Evolutionary conservation across 352 stramenopile genomes (phyloP).

Genomic region (Globisporangium emineosum): DNA sequence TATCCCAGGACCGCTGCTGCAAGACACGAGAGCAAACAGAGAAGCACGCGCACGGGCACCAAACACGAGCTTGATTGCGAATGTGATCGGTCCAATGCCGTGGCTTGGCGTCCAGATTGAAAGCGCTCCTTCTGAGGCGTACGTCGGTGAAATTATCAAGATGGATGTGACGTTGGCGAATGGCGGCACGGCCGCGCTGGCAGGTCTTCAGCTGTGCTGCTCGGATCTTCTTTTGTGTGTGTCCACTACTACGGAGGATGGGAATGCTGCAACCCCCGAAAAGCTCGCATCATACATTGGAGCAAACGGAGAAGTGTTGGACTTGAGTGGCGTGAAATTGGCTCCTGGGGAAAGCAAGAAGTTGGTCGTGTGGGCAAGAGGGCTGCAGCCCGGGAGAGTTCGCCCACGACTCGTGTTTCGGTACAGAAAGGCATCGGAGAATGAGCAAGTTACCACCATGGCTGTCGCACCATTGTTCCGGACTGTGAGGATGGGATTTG

Average conservation of each 20-base stretch:
- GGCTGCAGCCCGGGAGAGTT: slow-evolving; percentile 34
- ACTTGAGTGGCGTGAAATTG: slow-evolving; percentile 50
- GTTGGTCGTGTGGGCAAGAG: slow-evolving; percentile 54
- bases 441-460: slow-evolving; percentile 15
- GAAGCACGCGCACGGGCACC: slow-evolving; percentile 68
- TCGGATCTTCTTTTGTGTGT: slow-evolving; percentile 59
- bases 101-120: slow-evolving; percentile 78
- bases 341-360: slow-evolving; percentile 45
- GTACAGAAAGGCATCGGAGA: slow-evolving; percentile 35
- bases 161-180: slow-evolving; percentile 59
- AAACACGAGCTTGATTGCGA: slow-evolving; percentile 74
- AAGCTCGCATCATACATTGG: slow-evolving; percentile 55
- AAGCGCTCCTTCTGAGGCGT: slow-evolving; percentile 34
- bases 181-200: slow-evolving; percentile 43
- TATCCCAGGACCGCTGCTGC: slow-evolving; percentile 72
- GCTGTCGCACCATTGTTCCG: slow-evolving; percentile 24
- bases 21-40: slow-evolving; percentile 75
- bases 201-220: slow-evolving; percentile 60
- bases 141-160: slow-evolving; percentile 61
- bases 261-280: slow-evolving; percentile 1
- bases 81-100: slow-evolving; percentile 70
- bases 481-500: slow-evolving; percentile 55
- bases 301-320: slow-evolving; percentile 57
- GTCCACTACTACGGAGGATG: slow-evolving; percentile 15
- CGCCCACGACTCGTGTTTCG: slow-evolving; percentile 62